A percentile compares a stretch with the other conserved stretches of the same genome.
Conservation (phyloP, 768 basidiomycete species). For the Psilocybe cyanescens region DNA sequence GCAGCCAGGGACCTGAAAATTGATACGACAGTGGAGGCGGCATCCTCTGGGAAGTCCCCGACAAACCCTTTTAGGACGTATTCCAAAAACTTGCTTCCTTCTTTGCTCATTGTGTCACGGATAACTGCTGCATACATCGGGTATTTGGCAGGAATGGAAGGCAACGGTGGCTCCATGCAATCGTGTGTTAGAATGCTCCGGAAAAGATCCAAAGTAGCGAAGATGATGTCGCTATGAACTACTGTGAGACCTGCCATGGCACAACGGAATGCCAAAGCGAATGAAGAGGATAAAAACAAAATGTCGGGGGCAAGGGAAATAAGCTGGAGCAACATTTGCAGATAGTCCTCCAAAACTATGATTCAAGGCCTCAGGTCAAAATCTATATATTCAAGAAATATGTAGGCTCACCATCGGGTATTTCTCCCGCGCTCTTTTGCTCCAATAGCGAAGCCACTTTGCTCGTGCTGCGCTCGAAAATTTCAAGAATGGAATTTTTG, state of each 20-base stretch:
- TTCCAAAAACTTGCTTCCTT: conserved; percentile 73
- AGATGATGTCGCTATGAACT: conserved; percentile 80
- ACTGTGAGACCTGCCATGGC: conserved; percentile 81
- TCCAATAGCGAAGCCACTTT: conserved; percentile 73
- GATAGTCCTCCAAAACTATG: conserved; percentile 91
- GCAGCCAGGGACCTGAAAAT: conserved; percentile 73
- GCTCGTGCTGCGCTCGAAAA: conserved; percentile 78
- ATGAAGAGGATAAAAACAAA: conserved; percentile 77
- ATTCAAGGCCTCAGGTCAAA: conserved; percentile 1
- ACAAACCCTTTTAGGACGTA: conserved; percentile 79
- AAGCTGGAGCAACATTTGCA: conserved; percentile 78
- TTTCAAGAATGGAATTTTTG: conserved; percentile 56
- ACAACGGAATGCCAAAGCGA: conserved; percentile 78
- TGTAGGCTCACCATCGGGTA: conserved; percentile 83
- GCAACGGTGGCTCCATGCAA: conserved; percentile 47
- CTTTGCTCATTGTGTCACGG: conserved; percentile 60
- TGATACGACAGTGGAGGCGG: conserved; percentile 69
- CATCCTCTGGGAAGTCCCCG: conserved; percentile 89
- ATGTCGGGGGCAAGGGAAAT: conserved; percentile 71
- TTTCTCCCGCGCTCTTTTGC: conserved; percentile 65
- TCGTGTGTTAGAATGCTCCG: conserved; percentile 78
- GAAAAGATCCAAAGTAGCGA: conserved; percentile 83
- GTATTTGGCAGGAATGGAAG: conserved; percentile 59
- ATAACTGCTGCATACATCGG: conserved; percentile 67
- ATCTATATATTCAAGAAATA: not conserved